These are phyloP conservation scores for Sporobolomyces pararoseus DNA, from an alignment of 768 basidiomycete genomes.

Conservation along the genomic window DNA sequence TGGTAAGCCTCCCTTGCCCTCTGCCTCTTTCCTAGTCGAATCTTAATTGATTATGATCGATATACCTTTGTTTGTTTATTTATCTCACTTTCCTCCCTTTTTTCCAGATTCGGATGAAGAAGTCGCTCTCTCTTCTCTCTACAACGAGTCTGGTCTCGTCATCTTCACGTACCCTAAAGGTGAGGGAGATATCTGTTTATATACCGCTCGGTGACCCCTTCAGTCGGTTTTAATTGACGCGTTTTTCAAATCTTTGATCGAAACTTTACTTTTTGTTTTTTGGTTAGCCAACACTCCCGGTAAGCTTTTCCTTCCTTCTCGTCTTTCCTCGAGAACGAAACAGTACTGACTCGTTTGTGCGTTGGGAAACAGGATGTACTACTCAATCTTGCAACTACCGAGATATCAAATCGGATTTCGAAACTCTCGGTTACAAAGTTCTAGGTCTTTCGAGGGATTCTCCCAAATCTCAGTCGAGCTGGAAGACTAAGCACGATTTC, in stretches of 20 bases:
- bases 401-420: conserved; percentile 74
- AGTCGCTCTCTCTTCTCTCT: conserved; percentile 19
- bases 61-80: background rate
- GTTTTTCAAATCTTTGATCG: background rate
- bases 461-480: conserved; percentile 60
- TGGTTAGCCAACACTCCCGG: conserved; percentile 33
- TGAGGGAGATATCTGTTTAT: background rate
- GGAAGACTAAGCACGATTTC: conserved; percentile 63
- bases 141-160: conserved; percentile 59
- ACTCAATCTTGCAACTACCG: conserved; percentile 79
- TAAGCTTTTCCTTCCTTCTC: background rate
- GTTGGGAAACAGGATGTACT: background rate
- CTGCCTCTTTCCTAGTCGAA: background rate
- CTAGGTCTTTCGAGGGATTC: conserved; percentile 81
- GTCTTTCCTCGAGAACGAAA: background rate
- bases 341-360: background rate
- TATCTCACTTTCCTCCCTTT: conserved; percentile 47
- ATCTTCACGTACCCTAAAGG: conserved; percentile 65
- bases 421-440: conserved; percentile 63
- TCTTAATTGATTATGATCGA: background rate
- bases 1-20: conserved; percentile 62
- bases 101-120: conserved; percentile 32
- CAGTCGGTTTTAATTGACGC: background rate
- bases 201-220: background rate
- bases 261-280: background rate